Base-by-base conservation (phyloP, 495 filamentous ascomycete genomes). In the Podospora fimiseda region DNA sequence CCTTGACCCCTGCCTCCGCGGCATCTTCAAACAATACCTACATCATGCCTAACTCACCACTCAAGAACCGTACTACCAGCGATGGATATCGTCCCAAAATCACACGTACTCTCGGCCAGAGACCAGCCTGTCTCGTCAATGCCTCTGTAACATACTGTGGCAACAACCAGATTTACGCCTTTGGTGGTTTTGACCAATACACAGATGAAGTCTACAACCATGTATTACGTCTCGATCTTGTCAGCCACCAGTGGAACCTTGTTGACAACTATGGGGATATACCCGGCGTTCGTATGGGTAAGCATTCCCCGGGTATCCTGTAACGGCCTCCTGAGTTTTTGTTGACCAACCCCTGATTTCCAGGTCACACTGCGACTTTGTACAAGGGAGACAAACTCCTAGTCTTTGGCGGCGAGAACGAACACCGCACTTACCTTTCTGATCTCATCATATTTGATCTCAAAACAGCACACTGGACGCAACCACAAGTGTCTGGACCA, bases 191-290 rank as follows among this genome's bases (percentile, higher is more conserved):
- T 60, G 93, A 98, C 64, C 91, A 96, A 65, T 97, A 93, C 64
- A 97, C 93, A 8, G 93, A 98, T 67, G 93, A 98, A 77, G 93
- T 98, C 21, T 98, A 97, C 75, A 98, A 98, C 64, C 94, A 97
- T 72, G 93, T 98, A 43, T 75, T 98, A 43, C 84, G 80, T 58
- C 71, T 98, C 24, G 88, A 97, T 67, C 73, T 98, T 48, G 79
- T 85, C 55, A 88, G 84, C 40, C 80, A 91, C 52, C 88, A 90
- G 61, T 98, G 93, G 93, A 92, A 83, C 37, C 74, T 98, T 18
- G 90, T 98, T 9, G 93, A 98, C 67, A 98, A 98, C 69, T 98
- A 94, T 72, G 93, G 93, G 14, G 93, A 97, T 68, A 98, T 98
- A 53, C 93, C 93, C 3, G 93, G 94, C 16, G 93, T 98, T 24